Conservation (phyloP, 495 filamentous ascomycete genomes). For the Aspergillus heteromorphus region DNA sequence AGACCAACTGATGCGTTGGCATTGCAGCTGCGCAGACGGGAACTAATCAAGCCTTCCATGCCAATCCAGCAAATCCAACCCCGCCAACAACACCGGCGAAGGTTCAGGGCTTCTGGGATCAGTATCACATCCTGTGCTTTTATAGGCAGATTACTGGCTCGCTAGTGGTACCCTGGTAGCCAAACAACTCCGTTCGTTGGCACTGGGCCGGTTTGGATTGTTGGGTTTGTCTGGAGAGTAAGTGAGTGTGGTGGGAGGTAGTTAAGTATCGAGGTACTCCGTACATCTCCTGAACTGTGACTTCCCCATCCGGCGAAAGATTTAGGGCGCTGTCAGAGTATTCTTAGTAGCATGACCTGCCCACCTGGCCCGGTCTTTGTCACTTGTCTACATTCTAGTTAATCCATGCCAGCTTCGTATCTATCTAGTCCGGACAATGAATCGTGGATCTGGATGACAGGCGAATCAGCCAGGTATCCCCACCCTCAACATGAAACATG, state of each 20-base stretch:
- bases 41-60: conserved; percentile 21
- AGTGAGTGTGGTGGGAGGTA: neutral
- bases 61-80: conserved; percentile 17
- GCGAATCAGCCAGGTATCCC: neutral
- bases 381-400: no score
- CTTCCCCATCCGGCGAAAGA: no score
- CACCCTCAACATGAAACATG: neutral
- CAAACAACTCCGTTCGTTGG: conserved; percentile 2
- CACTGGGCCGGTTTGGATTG: neutral
- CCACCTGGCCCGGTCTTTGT: no score
- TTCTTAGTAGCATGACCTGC: no score
- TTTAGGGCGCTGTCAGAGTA: no score
- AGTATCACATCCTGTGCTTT: neutral
- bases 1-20: conserved; percentile 39
- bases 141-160: conserved; percentile 1
- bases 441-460: neutral
- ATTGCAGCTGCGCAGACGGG: conserved; percentile 28
- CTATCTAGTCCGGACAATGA: no score
- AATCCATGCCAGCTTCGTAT: no score
- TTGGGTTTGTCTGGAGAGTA: neutral
- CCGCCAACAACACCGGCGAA: conserved; percentile 13
- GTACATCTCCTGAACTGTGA: no score
- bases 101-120: conserved; percentile 7
- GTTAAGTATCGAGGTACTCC: no score
- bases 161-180: neutral